A percentile compares a stretch with the other conserved stretches of the same genome.
phyloP scores from a whole-genome alignment of 345 rosid species.

The Nasturtium officinale region DNA sequence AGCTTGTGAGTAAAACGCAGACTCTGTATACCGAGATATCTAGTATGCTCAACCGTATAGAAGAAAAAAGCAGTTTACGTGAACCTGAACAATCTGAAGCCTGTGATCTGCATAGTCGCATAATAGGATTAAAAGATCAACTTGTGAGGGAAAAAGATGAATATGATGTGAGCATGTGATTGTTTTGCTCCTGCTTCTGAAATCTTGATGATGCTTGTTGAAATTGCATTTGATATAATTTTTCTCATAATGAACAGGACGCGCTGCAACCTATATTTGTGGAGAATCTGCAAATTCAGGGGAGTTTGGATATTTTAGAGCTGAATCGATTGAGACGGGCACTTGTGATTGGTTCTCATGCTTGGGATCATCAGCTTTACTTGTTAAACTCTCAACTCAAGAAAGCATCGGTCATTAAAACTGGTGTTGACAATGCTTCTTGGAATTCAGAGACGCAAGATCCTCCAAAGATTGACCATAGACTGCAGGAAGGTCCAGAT shows the following conservation, averaged over 20 bases:
- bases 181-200: background rate
- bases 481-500: conserved; percentile 35
- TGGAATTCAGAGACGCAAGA: conserved; percentile 39
- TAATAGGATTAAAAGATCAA: conserved; percentile 66
- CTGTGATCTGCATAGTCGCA: conserved; percentile 52
- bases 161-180: conserved; percentile 59
- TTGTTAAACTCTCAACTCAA: conserved; percentile 65
- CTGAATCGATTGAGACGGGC: conserved; percentile 69
- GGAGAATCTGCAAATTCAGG: conserved; percentile 51
- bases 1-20: conserved; percentile 72
- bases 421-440: conserved; percentile 44
- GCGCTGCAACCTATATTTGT: conserved; percentile 54
- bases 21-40: conserved; percentile 66
- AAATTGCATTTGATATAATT: conserved; percentile 4
- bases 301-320: conserved; percentile 72
- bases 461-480: conserved; percentile 35
- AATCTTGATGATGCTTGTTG: conserved; percentile 23
- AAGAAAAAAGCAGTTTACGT: conserved; percentile 54
- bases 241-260: conserved; percentile 50
- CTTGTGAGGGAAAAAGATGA: conserved; percentile 65
- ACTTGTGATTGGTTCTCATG: conserved; percentile 69
- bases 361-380: conserved; percentile 80
- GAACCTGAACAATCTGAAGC: conserved; percentile 51
- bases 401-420: conserved; percentile 48
- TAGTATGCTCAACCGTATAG: conserved; percentile 59